Base-by-base conservation (phyloP, 2,329 filamentous ascomycete genomes). In the Colletotrichum sidae region DNA sequence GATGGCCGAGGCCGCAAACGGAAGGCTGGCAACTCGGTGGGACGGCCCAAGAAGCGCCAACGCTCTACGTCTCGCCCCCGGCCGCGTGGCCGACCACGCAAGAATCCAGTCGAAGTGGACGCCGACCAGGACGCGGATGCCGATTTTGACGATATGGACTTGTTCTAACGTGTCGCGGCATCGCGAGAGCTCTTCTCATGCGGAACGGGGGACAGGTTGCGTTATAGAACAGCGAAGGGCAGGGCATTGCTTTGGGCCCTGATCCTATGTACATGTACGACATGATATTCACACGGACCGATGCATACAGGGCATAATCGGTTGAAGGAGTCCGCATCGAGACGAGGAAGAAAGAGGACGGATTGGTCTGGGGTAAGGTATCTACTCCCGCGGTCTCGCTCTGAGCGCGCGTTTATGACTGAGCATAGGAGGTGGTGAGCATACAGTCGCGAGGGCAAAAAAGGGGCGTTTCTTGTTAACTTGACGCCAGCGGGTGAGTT, bases 41-140 rank as follows among this genome's bases (percentile, higher is more conserved):
- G 85, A 44, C 84, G 84, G 12, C 81, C 85, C 45, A 89, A 88
- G 78, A 89, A 89, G 76, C 79, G 86, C 55, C 79, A 82, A 51
- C 81, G 87, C 46, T 88, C 87, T 2, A 78, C 75, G 45, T 87
- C 85, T 9, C 83, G 83, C 72, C 76, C 78, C 39, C 78, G 83
- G 44, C 80, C 80, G 70, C 78, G 84, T 35, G 85, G 85, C 8
- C 80, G 85, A 15, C 82, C 84, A n/a, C 77, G 79, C 55, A 86
- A 86, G 73, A 79, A 79, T 55, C 74, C 74, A n/a, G 68, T 71
- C 17, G 63, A 66, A 25, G 79, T 25, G 25, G 25, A 25, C 25
- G 25, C 79, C 15, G 72, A 75, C 4, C 79, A 81, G 5, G 75
- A 70, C 34, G 71, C 77, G 13, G 77, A 79, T 6, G 75, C 68